phyloP scores from a whole-genome alignment of 345 rosid genomes.

The Syzygium grande region DNA sequence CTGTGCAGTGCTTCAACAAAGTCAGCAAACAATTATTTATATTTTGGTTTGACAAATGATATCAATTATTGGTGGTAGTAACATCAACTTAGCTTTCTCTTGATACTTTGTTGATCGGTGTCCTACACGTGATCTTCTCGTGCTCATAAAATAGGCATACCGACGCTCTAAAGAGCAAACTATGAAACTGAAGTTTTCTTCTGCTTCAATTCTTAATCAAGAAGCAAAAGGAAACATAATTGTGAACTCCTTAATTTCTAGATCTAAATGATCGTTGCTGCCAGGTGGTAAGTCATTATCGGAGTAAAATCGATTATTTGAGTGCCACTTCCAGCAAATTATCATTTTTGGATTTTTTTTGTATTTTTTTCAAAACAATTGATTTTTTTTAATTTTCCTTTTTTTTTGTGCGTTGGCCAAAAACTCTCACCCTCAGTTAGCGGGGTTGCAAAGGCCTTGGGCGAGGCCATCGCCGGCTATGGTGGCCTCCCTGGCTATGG shows the following conservation, averaged over 20 bases:
- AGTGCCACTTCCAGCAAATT: too few species aligned
- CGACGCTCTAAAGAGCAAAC: too few species aligned
- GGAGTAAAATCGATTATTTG: too few species aligned
- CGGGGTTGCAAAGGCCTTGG: too few species aligned
- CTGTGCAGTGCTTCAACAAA: neutral
- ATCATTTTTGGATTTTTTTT: too few species aligned
- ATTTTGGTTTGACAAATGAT: neutral
- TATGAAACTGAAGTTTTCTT: neutral
- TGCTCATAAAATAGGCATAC: neutral
- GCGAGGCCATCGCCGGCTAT: too few species aligned
- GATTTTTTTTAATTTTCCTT: too few species aligned
- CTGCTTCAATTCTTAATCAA: neutral
- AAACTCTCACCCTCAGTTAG: too few species aligned
- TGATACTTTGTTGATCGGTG: neutral
- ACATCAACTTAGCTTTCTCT: neutral
- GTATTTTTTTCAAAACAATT: too few species aligned
- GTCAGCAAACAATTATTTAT: neutral
- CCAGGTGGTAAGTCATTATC: constrained; percentile 1
- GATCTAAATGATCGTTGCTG: neutral
- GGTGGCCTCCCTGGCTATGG: too few species aligned
- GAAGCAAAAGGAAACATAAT: neutral
- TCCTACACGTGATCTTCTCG: neutral
- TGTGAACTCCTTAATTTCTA: neutral
- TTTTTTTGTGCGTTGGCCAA: too few species aligned
- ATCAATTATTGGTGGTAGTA: neutral